Conservation (phyloP, 2,329 filamentous ascomycete genomes). For the Penicillium digitatum region DNA sequence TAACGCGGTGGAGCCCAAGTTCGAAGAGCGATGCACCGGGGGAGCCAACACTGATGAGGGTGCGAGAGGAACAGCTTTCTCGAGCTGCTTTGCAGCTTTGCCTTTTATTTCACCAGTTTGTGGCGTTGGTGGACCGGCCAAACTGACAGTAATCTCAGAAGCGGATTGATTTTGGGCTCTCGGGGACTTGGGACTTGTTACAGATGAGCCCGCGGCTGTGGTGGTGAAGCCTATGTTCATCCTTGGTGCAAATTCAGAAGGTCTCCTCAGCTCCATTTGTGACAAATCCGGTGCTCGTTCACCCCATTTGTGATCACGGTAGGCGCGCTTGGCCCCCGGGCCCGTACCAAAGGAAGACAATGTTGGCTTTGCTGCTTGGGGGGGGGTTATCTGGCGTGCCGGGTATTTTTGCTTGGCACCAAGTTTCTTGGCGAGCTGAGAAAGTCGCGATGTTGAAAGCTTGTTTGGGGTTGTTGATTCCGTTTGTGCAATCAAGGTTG, state of each 20-base stretch:
- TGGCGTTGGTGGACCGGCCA: background rate
- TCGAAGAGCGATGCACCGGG: background rate
- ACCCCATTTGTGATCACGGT: slow-evolving; percentile 11
- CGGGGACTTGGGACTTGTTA: background rate
- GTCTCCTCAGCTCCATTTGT: slow-evolving; percentile 36
- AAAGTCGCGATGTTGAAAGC: background rate
- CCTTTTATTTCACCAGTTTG: background rate
- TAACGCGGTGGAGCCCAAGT: background rate
- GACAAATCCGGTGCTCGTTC: slow-evolving; percentile 38
- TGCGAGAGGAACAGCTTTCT: no score
- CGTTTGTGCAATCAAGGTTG: no score
- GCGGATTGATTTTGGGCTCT: background rate
- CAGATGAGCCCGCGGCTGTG: background rate
- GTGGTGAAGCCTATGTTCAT: background rate
- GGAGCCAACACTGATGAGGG: background rate
- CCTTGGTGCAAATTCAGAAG: slow-evolving; percentile 30
- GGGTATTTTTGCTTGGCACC: background rate
- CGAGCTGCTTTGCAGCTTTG: background rate
- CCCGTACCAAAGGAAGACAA: background rate
- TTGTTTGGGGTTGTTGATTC: background rate
- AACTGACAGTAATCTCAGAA: background rate
- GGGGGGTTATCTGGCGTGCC: background rate
- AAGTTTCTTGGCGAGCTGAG: background rate
- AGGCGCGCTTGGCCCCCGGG: background rate
- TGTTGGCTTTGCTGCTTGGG: background rate